Evolutionary conservation across 768 basidiomycete genomes (phyloP), one percentile per base, ranked within the genome.

Genomic region (Boletus rubescentipes): DNA sequence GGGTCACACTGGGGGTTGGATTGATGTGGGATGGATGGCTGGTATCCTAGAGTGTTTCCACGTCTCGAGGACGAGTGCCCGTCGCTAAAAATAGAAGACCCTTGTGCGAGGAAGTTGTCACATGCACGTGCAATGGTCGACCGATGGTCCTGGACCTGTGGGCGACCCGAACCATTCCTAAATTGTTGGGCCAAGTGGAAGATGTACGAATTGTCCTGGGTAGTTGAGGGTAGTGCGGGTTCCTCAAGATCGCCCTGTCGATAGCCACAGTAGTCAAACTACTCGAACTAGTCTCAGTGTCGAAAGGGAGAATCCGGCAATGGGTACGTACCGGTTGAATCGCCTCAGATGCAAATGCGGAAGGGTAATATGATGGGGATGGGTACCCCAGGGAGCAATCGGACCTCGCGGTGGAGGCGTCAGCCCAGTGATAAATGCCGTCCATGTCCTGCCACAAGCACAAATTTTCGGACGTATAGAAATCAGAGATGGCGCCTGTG

Each of bases 61-160:
- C 58, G 62, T 53, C 60, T 63, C 41, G 49, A 50, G 46, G 60
- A 38, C 21, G 62, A 56, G 51, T 60, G 53, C 5, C 61, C 61
- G 15, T 62, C 69, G 20, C 57, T 65, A 42, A 66, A 67, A 50
- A 72, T 58, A 7, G 68, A 67, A 0, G 71, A 71, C 20, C 55
- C 71, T 47, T 68, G 67, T 29, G 69, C 60, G 29, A 69, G 68
- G 58, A 71, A 70, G 34, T 53, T 61, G 56, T 70, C 68, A 51
- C 71, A 71, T 5, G 65, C 70, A 21, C 65, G 67, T 36, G 69
- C 68, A 5, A 70, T 72, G 48, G 58, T 67, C 14, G 66, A 63
- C 18, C 71, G 65, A 51, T 70, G 58, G 52, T 71, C 71, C 49
- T 70, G 65, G 9, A 53, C 52, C 9, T 63, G 67, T n/a, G 64